Evolutionary conservation across 2,329 filamentous ascomycete genomes (phyloP).

Genomic region (Colletotrichum viniferum): DNA sequence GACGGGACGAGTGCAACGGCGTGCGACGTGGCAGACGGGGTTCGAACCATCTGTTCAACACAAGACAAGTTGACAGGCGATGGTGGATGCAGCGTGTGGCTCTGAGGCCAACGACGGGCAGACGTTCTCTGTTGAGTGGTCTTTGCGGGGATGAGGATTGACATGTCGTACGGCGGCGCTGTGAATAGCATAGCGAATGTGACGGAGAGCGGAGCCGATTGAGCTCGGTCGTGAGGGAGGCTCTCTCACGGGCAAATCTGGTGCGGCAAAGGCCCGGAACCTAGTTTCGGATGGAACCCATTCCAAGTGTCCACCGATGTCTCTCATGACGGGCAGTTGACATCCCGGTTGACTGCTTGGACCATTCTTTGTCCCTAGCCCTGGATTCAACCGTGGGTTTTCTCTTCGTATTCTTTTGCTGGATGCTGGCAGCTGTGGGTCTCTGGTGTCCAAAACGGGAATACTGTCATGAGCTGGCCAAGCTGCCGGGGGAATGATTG

Average conservation of each 20-base stretch:
- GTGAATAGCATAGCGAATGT: not conserved
- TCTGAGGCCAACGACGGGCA: not conserved
- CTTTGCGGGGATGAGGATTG: not conserved
- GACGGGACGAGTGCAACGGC: not conserved
- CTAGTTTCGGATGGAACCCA: not conserved
- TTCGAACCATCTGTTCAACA: not conserved
- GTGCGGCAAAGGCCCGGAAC: not conserved
- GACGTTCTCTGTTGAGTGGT: not conserved
- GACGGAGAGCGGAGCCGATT: not conserved
- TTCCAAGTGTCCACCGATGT: not conserved
- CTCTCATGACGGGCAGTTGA: not conserved
- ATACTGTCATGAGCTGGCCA: not conserved
- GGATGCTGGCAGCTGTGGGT: not conserved
- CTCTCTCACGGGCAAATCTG: not conserved
- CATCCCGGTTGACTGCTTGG: not conserved
- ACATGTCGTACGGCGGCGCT: constrained; percentile 1
- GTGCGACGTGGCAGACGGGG: constrained; percentile 7
- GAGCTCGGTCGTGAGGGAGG: not conserved
- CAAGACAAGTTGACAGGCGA: not conserved
- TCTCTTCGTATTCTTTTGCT: not conserved
- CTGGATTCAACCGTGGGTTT: not conserved
- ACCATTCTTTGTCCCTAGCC: not conserved
- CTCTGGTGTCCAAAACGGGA: not conserved
- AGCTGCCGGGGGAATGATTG: not conserved
- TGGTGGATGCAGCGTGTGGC: not conserved